phyloP scores from a whole-genome alignment of 2,329 filamentous ascomycete genomes.

The Colletotrichum zoysiae region DNA sequence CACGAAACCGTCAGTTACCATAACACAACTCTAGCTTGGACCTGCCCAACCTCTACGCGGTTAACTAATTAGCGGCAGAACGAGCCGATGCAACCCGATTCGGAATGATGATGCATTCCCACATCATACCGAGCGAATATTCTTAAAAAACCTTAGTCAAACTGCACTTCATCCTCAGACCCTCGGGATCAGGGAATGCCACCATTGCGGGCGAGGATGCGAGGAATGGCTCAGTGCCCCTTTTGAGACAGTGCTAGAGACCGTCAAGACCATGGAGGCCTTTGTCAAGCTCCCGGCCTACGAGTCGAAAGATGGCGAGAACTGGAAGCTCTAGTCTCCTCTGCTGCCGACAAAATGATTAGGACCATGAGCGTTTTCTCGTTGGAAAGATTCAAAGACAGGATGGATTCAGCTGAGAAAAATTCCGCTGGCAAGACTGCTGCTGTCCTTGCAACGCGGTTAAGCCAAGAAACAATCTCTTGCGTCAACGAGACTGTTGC shows the following conservation, averaged over 20 bases:
- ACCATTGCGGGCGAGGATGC: not conserved
- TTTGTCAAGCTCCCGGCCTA: slow-evolving; percentile 3
- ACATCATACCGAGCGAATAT: not conserved
- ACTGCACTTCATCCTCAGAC: not conserved
- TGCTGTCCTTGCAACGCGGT: not conserved
- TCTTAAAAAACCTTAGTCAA: not conserved
- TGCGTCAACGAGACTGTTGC: not conserved
- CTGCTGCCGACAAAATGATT: not conserved
- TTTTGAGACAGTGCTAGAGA: not conserved
- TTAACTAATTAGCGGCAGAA: too few species aligned
- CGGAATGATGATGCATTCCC: not conserved
- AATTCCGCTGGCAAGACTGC: not conserved
- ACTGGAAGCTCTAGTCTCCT: not conserved
- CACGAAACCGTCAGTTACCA: not conserved
- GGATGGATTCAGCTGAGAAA: not conserved
- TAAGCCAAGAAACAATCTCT: not conserved
- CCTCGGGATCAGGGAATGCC: too few species aligned
- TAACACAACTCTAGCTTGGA: not conserved
- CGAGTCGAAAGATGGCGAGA: not conserved
- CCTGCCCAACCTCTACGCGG: not conserved
- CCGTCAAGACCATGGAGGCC: not conserved
- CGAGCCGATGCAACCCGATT: not conserved
- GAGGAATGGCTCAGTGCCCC: not conserved
- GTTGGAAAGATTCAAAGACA: too few species aligned
- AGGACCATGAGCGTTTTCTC: not conserved